Base-by-base conservation (phyloP, 495 filamentous ascomycete species). In the Daldinia concentrica region DNA sequence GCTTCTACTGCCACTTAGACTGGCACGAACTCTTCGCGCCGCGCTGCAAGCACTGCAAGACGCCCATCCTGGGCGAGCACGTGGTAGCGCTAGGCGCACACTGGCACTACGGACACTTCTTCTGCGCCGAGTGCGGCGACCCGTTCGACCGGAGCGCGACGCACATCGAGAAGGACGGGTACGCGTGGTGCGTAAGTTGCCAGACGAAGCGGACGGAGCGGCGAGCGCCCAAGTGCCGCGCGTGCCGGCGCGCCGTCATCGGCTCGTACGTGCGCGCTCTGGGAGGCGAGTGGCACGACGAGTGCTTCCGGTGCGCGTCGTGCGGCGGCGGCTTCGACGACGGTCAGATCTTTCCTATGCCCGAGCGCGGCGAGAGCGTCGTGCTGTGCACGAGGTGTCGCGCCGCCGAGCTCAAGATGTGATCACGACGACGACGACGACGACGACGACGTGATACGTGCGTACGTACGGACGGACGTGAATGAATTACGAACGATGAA, bases 91-190 rank as follows among this genome's bases (percentile, higher is more conserved):
- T 95, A 72, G 95, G 96, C 19, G 89, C 91, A 19, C 93, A 97
- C 80, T 99, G 93, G 93, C 95, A 99, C 80, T 92, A 92, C 69
- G 95, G 95, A 1, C 95, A 99, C 82, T 99, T 99, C 84, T 99
- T 98, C 86, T 99, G 95, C 77, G 96, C 96, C 30, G 92, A 99
- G 85, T 99, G 95, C 81, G 95, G 95, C 68, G 95, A 99, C 86
- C 93, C 94, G 17, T 98, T 98, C 78, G 90, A 91, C 76, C 83
- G 85, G 15, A 83, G 86, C 41, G 94, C 89, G 58, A 93, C 94
- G 54, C 95, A 97, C 78, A 95, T 99, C 24, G 96, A 99, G 79
- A 97, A 96, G 79, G 95, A 98, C 71, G 95, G 95, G n/a, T 98
- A 96, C 81, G 95, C 95, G 34, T 99, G 96, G 96, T 99, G 95